Base-by-base conservation (phyloP, 352 stramenopile species). In the Phytophthora uliginosa region DNA sequence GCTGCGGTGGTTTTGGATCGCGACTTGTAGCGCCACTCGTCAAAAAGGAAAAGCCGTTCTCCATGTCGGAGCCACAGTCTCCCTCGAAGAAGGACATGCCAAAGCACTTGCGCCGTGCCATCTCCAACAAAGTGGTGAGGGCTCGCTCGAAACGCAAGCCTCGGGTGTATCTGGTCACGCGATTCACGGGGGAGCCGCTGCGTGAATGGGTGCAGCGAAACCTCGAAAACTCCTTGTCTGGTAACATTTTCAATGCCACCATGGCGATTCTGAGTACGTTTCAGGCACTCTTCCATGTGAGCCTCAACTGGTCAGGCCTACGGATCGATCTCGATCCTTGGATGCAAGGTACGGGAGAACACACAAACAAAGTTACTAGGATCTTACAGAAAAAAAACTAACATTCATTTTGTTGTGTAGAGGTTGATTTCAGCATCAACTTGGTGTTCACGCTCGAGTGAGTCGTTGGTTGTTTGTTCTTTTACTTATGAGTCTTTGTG, bases 131-230 rank as follows among this genome's bases (percentile, higher is more conserved):
- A 31, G 28, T 66, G 53, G 33, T 69, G 10, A 22, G 40, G 31
- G 26, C 59, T 0, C 55, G 58, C 13, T 31, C 72, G 6, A 76
- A 71, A 56, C 64, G 69, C 17, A 81, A 86, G 45, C 47, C 54
- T 57, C 82, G 71, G 18, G 62, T 78, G 7, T 75, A 79, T 60
- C 71, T 88, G 38, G 73, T 81, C 42, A 52, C 67, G 22, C 73
- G 81, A 40, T 71, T 76, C 26, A 65, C 71, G 2, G 86, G 76
- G 18, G 88, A 95, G 55, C 69, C 70, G 4, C 53, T 88, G 15
- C 86, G 84, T n/a, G 82, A 91, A 47, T 95, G 84, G 83, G 75
- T 92, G 53, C 86, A 92, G 31, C 85, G 88, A 50, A 95, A 92
- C 52, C 81, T 94, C 10, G 84, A 93, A 70, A 86, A 85, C 36